Evolutionary conservation across 495 filamentous ascomycete species (phyloP), one percentile per base, ranked within the genome.

Genomic region (Trichoderma gamsii): DNA sequence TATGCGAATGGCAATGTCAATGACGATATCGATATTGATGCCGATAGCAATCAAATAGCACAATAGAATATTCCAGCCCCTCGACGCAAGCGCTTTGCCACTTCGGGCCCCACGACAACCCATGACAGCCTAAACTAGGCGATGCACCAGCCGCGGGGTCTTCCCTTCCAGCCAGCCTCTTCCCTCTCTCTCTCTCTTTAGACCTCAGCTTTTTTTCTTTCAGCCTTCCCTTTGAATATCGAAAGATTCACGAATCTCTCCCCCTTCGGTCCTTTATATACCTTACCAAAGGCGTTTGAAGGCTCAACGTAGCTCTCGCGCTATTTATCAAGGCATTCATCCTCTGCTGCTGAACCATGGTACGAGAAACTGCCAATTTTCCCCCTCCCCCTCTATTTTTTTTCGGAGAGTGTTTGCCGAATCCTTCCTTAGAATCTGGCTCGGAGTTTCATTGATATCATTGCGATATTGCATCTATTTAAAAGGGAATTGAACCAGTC

Each of bases 61-160:
- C 25, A n/a, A 52, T 21, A 52, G 49, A 52, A 52, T 52, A 52
- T 52, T 52, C 49, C 49, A 52, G 49, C 49, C 49, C 43, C 12
- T 16, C 43, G 43, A 16, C 43, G 18, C 43, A 46, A 46, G n/a
- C 49, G 49, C 49, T 23, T 52, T 52, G 49, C 49, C 49, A 52
- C 49, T 52, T 52, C 18, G 43, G 43, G 43, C 43, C 49, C 49
- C 16, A 9, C 49, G 18, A 9, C 18, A 52, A 52, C 18, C 49
- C 21, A 52, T 23, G 49, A 52, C 16, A 23, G n/a, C n/a, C 16
- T 23, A 52, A 52, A 52, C 49, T n/a, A 52, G 49, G 18, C 15
- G 18, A 52, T 21, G 21, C 49, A 52, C 18, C 16, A 16, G 49
- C 49, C 49, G 49, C 49, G 49, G 49, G 49, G 49, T 52, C 49